A percentile compares a stretch with the other conserved stretches of the same genome.
Evolutionary conservation across 1,139 yeast species (phyloP).

Genomic region (Eremothecium sinecaudum): DNA sequence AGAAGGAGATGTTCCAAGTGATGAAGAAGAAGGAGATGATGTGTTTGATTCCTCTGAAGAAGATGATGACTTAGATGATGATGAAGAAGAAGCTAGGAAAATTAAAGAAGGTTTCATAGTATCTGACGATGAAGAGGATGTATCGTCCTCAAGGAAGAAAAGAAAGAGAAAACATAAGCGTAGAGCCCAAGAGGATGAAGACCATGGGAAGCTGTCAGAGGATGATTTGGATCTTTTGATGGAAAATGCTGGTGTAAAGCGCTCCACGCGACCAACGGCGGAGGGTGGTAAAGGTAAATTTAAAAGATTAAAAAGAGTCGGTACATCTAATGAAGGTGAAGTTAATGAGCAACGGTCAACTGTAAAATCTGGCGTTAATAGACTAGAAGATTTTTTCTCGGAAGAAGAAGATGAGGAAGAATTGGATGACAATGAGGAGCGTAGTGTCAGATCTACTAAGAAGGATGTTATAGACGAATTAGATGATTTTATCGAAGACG

Average conservation of each 20-base stretch:
- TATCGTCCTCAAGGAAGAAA: constrained; percentile 34
- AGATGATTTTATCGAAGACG: constrained; percentile 96
- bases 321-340: constrained; percentile 33
- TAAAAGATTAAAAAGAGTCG: constrained; percentile 76
- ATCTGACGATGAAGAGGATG: constrained; percentile 75
- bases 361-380: constrained; percentile 28
- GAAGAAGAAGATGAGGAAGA: constrained; percentile 61
- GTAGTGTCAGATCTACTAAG: constrained; percentile 11
- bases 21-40: constrained; percentile 39
- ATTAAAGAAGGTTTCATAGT: constrained; percentile 91
- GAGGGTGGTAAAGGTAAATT: constrained; percentile 40
- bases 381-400: constrained; percentile 71
- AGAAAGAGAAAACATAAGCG: constrained; percentile 38
- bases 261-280: constrained; percentile 34
- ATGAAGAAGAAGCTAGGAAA: constrained; percentile 63
- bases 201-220: constrained; percentile 69
- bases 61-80: constrained; percentile 67
- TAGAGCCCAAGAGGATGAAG: constrained; percentile 31
- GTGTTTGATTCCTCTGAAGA: constrained; percentile 64
- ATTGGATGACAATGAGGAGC: constrained; percentile 14
- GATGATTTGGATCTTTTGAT: constrained; percentile 87
- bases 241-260: constrained; percentile 73
- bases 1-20: constrained; percentile 31
- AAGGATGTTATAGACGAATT: constrained; percentile 57
- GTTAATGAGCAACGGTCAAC: constrained; percentile 22